Conservation (phyloP, 495 filamentous ascomycete species). For the Xylaria scruposa region DNA sequence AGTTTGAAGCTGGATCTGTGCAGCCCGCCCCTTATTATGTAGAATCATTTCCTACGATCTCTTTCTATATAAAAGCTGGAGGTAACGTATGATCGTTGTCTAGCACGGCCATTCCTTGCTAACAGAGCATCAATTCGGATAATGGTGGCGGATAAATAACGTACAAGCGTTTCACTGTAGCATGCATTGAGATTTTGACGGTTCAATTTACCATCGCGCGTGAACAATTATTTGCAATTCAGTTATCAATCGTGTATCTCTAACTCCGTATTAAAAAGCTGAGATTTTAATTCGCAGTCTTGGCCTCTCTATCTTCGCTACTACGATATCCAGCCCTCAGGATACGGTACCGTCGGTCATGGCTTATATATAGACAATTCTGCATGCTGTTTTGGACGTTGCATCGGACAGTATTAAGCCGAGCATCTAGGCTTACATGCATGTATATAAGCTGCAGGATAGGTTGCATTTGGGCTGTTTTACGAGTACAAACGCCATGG, state of each 20-base stretch:
- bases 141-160: slow-evolving; percentile 1
- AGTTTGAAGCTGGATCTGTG: neutral
- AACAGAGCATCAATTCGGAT: neutral
- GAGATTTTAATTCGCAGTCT: neutral
- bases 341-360: neutral
- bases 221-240: neutral
- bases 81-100: slow-evolving; percentile 3
- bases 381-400: neutral
- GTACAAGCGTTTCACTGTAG: slow-evolving; percentile 6
- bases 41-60: neutral
- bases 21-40: slow-evolving; percentile 1
- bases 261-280: neutral
- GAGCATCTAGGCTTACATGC: neutral
- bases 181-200: neutral
- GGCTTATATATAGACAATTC: neutral
- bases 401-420: neutral
- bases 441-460: neutral
- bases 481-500: no score
- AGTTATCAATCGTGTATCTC: neutral
- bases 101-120: no score
- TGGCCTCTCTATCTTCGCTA: neutral
- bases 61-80: neutral
- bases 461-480: neutral
- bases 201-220: neutral
- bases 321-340: neutral